phyloP scores from a whole-genome alignment of 768 basidiomycete genomes.

The Auriscalpium vulgare region DNA sequence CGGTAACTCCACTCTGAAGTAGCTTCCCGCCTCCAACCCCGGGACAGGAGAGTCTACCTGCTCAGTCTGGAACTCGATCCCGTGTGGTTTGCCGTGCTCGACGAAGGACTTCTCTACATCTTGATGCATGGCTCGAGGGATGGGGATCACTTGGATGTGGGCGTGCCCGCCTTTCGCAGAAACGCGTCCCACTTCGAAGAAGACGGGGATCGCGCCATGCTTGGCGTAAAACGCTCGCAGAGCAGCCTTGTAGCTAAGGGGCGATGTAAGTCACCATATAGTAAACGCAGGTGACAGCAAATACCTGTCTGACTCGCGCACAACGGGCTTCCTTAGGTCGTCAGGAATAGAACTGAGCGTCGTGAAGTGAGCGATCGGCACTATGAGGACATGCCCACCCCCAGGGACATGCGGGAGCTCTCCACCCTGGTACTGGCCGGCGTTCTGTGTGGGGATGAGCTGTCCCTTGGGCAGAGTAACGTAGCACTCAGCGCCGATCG shows the following conservation, averaged over 20 bases:
- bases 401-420: constrained; percentile 61
- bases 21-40: constrained; percentile 53
- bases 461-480: constrained; percentile 95
- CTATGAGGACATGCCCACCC: constrained; percentile 91
- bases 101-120: constrained; percentile 66
- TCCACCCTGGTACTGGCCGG: constrained; percentile 31
- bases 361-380: constrained; percentile 90
- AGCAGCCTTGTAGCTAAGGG: constrained; percentile 66
- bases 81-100: constrained; percentile 54
- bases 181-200: constrained; percentile 83
- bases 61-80: constrained; percentile 71
- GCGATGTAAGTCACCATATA: not conserved
- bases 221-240: constrained; percentile 66
- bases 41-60: constrained; percentile 52
- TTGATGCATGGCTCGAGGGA: constrained; percentile 55
- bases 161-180: constrained; percentile 88
- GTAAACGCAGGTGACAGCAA: constrained; percentile 5
- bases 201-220: constrained; percentile 58
- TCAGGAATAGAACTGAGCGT: constrained; percentile 77
- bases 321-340: constrained; percentile 66
- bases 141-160: constrained; percentile 80
- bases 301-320: constrained; percentile 75
- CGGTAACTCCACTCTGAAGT: constrained; percentile 89
- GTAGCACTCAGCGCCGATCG: constrained; percentile 91
- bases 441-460: constrained; percentile 72